Conservation (phyloP, 495 filamentous ascomycete genomes). For the Niebla homalea region DNA sequence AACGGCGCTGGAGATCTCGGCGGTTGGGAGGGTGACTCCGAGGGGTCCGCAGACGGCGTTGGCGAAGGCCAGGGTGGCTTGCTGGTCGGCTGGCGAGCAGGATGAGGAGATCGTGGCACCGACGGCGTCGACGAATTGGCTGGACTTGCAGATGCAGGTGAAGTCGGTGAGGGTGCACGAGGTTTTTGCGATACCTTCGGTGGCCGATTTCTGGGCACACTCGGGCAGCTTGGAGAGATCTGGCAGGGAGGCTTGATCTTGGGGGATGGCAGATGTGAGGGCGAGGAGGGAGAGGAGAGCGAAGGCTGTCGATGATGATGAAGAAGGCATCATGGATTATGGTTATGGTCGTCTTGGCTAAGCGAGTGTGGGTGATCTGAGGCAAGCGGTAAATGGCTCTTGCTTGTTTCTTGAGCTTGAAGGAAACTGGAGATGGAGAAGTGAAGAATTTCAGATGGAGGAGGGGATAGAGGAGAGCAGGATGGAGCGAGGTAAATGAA, state of each 20-base stretch:
- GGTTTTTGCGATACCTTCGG: constrained; percentile 4
- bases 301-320: no score
- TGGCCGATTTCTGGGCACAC: constrained; percentile 6
- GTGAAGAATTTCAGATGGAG: not conserved
- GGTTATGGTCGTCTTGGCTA: no score
- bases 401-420: no score
- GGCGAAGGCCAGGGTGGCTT: constrained; percentile 10
- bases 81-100: constrained; percentile 9
- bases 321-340: no score
- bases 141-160: constrained; percentile 22
- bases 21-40: constrained; percentile 2
- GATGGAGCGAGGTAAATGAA: not conserved
- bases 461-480: not conserved
- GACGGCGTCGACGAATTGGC: constrained; percentile 13
- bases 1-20: not conserved
- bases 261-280: not conserved
- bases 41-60: constrained; percentile 5
- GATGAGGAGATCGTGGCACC: not conserved
- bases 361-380: no score
- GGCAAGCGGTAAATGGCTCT: no score
- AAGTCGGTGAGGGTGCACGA: constrained; percentile 7
- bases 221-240: constrained; percentile 3
- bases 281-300: not conserved
- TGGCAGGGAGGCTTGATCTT: not conserved
- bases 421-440: no score